Evolutionary conservation across 2,329 filamentous ascomycete species (phyloP).

Genomic region (Diaporthe ilicicola): DNA sequence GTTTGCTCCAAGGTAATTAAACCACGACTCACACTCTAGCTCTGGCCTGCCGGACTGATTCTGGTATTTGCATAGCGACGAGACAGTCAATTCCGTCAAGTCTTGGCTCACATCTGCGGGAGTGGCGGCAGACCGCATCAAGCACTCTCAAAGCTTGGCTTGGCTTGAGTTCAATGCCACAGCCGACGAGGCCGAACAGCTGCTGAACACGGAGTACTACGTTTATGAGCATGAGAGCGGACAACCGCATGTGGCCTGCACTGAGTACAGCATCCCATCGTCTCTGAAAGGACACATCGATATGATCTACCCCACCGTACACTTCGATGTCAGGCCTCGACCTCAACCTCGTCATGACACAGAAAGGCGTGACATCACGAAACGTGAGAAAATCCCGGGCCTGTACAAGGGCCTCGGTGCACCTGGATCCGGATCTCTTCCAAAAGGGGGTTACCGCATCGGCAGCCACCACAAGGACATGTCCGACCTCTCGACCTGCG

Average conservation of each 20-base stretch:
- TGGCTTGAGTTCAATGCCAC: slow-evolving; percentile 32
- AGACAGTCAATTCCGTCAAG: slow-evolving; percentile 26
- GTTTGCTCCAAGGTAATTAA: slow-evolving; percentile 29
- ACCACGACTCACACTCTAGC: no score
- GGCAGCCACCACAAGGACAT: slow-evolving; percentile 19
- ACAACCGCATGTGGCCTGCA: slow-evolving; percentile 27
- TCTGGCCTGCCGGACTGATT: not conserved
- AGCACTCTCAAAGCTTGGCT: slow-evolving; percentile 27
- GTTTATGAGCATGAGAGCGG: slow-evolving; percentile 30
- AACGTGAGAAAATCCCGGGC: not conserved
- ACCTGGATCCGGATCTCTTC: slow-evolving; percentile 28
- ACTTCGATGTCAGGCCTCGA: slow-evolving; percentile 28
- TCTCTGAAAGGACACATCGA: slow-evolving; percentile 31
- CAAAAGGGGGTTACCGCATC: slow-evolving; percentile 29
- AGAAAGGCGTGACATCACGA: not conserved
- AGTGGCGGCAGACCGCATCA: slow-evolving; percentile 30
- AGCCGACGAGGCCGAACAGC: slow-evolving; percentile 28
- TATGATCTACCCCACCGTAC: slow-evolving; percentile 30
- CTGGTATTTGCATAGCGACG: slow-evolving; percentile 9
- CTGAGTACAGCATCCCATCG: slow-evolving; percentile 30
- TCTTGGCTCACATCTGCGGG: slow-evolving; percentile 28
- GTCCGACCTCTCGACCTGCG: slow-evolving; percentile 28
- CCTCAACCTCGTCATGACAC: not conserved
- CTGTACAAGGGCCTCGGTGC: slow-evolving; percentile 26
- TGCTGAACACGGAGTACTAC: slow-evolving; percentile 32